Base-by-base conservation (phyloP, 73 alveolate genomes). In the Stentor roeselii region DNA sequence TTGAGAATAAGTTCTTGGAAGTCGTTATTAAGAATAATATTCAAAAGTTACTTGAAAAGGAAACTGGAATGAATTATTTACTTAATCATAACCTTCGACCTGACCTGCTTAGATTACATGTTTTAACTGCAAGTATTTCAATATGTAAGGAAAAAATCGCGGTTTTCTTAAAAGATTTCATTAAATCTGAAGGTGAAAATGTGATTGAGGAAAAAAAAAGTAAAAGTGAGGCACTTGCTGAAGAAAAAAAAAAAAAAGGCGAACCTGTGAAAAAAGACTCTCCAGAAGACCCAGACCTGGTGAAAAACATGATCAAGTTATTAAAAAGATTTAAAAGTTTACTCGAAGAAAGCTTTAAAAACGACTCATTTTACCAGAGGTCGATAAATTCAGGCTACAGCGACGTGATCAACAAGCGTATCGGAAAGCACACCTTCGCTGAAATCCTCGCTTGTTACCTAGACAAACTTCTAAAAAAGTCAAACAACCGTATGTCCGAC, bases 381-480 rank as follows among this genome's bases (percentile, higher is more conserved):
- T 59, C 93, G 6, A 31, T 91, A 39, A 78, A 78, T 41, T 15
- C 84, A 4, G 92, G 93, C 2, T 87, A 87, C 67, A 89, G 86
- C 59, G 59, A 58, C 15, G 58, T 88, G 39, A 60, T 90, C 11
- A 90, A 90, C 77, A 76, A 90, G 78, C 84, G 78, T 14, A 61
- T 82, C 34, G 61, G 42, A 58, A 82, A 75, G 40, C 83, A 59
- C 30, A 32, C 88, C 3, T 87, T 90, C 75, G 87, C 92, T 31
- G 96, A 90, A 76, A 32, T 84, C 27, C 74, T 90, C 4, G 92
- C 91, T 32, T 50, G 76, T 27, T 90, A 75, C 75, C 59, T 88
- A 30, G 93, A 90, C 59, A 84, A 36, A 39, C 32, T 88, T 3
- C 84, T 90, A 35, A 84, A 87, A 83, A 90, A 88, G 59, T 89